These are phyloP conservation scores for Eucalyptus rudis DNA, from an alignment of 345 rosid species.

Conservation along the genomic window DNA sequence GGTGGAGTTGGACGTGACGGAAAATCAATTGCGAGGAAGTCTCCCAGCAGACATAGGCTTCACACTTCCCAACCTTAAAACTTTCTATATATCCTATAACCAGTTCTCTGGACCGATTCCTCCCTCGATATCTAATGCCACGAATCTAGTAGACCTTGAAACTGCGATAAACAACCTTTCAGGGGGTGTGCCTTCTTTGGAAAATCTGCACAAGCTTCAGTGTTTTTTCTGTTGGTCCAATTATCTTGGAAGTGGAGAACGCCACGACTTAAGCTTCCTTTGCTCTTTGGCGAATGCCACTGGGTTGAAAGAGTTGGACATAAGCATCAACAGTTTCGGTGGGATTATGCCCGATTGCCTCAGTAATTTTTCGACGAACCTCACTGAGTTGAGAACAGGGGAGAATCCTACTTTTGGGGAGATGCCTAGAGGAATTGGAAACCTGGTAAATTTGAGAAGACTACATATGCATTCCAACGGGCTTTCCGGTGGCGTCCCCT, in stretches of 20 bases:
- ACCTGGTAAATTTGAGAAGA: accelerated
- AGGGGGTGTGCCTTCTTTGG: too few species aligned
- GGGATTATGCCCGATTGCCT: too few species aligned
- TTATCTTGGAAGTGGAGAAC: too few species aligned
- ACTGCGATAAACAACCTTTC: accelerated
- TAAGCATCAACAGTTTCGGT: accelerated
- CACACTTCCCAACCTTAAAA: accelerated
- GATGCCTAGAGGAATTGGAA: too few species aligned
- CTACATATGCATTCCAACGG: accelerated
- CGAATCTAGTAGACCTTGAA: accelerated
- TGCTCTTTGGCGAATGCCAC: too few species aligned
- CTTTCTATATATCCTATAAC: accelerated
- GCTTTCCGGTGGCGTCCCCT: too few species aligned
- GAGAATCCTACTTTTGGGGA: not conserved
- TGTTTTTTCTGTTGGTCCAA: accelerated
- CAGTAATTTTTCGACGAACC: too few species aligned
- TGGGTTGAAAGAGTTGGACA: accelerated
- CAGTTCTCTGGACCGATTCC: accelerated
- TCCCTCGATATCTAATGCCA: too few species aligned
- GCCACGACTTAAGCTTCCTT: too few species aligned
- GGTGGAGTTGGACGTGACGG: accelerated
- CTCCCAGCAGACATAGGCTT: too few species aligned
- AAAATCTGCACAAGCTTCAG: too few species aligned
- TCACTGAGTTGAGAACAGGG: accelerated
- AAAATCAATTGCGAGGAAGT: too few species aligned